phyloP scores from a whole-genome alignment of 1,139 yeast species.

The Pichia sp. region DNA sequence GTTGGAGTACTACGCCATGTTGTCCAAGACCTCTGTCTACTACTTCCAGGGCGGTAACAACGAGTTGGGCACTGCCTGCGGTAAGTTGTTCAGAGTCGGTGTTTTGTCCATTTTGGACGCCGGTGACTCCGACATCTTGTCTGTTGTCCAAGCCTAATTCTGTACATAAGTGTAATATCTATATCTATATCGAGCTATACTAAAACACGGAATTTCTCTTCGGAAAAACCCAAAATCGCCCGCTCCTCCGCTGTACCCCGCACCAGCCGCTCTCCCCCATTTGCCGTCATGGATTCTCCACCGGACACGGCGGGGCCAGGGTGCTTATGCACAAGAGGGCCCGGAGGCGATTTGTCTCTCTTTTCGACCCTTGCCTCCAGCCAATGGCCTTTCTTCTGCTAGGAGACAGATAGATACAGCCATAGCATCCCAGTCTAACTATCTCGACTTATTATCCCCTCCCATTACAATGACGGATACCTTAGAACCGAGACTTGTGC shows the following conservation, averaged over 20 bases:
- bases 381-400: too few species aligned
- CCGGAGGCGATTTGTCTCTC: too few species aligned
- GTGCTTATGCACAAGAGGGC: too few species aligned
- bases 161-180: background rate
- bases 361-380: too few species aligned
- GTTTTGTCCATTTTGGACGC: slow-evolving; percentile 93
- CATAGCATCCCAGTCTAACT: too few species aligned
- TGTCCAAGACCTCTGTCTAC: slow-evolving; percentile 97
- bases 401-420: too few species aligned
- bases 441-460: too few species aligned
- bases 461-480: background rate
- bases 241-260: background rate
- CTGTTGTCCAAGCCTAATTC: slow-evolving; percentile 37
- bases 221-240: background rate
- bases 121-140: slow-evolving; percentile 99
- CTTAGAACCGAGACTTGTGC: background rate
- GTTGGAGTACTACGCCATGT: slow-evolving; percentile 99
- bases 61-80: slow-evolving; percentile 99
- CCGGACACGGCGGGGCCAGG: background rate
- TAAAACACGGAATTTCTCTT: background rate
- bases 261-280: background rate
- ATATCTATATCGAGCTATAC: background rate
- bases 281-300: background rate
- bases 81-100: slow-evolving; percentile 99
- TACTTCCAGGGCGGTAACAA: slow-evolving; percentile 99